These are phyloP conservation scores for Populus nigra DNA, from an alignment of 345 rosid genomes.

Conservation along the genomic window DNA sequence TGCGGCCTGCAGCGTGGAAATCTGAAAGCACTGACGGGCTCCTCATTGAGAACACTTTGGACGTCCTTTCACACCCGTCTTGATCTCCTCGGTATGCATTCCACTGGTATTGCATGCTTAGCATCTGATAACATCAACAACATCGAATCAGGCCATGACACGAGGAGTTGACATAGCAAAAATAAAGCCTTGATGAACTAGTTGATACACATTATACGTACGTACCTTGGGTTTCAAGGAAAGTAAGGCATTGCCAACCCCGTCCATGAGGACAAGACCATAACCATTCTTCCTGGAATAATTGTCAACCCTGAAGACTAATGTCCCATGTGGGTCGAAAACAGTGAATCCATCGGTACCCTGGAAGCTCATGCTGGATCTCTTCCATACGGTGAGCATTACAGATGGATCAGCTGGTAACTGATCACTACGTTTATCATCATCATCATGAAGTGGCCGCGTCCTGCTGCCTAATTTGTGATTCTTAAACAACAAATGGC, in stretches of 20 bases:
- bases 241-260: constrained; percentile 43
- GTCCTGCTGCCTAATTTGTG: neutral
- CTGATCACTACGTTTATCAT: neutral
- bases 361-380: constrained; percentile 57
- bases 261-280: constrained; percentile 54
- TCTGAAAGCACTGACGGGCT: constrained; percentile 13
- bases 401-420: neutral
- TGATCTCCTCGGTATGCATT: constrained; percentile 40
- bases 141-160: neutral
- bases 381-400: constrained; percentile 46
- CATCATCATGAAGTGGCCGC: neutral
- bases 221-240: constrained; percentile 43
- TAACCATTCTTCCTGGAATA: constrained; percentile 40
- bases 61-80: constrained; percentile 7
- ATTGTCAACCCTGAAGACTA: constrained; percentile 50
- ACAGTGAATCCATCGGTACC: constrained; percentile 61
- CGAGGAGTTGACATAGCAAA: neutral
- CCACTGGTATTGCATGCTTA: constrained; percentile 48
- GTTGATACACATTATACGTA: neutral
- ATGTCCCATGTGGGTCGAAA: constrained; percentile 34
- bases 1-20: constrained; percentile 8
- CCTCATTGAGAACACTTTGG: constrained; percentile 45
- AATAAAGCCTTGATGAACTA: no score
- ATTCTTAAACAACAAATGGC: neutral
- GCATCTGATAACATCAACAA: constrained; percentile 19